Conservation (phyloP, 192 early-diverging fungal species). For the Coemansia sp. region DNA sequence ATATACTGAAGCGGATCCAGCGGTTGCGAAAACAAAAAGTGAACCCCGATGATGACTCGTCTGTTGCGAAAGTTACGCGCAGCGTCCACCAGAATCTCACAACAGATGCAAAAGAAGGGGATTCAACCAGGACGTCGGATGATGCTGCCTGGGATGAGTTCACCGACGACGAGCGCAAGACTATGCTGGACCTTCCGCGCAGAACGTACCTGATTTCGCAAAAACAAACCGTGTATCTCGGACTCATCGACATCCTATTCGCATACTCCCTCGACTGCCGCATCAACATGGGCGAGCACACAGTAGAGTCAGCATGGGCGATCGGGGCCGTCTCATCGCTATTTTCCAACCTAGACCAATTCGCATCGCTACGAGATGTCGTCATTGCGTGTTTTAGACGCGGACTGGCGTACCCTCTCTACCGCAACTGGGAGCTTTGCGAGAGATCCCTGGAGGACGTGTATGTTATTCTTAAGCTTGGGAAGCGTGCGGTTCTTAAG, state of each 20-base stretch:
- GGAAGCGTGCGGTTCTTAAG: slow-evolving; percentile 77
- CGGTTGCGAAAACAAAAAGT: slow-evolving; percentile 60
- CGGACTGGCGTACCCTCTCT: slow-evolving; percentile 82
- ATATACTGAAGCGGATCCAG: slow-evolving; percentile 53
- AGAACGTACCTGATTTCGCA: slow-evolving; percentile 71
- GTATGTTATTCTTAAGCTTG: slow-evolving; percentile 78
- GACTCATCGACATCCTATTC: slow-evolving; percentile 88
- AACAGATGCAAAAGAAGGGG: not conserved
- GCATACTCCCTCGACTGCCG: slow-evolving; percentile 90
- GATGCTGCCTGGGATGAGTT: slow-evolving; percentile 48
- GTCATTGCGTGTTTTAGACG: slow-evolving; percentile 73
- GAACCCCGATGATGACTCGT: not conserved
- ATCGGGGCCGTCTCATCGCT: slow-evolving; percentile 79
- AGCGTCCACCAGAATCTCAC: slow-evolving; percentile 3
- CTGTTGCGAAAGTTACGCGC: slow-evolving; percentile 12
- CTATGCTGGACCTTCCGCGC: slow-evolving; percentile 78
- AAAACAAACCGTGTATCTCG: slow-evolving; percentile 71
- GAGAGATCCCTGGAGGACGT: slow-evolving; percentile 79
- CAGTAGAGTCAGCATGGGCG: slow-evolving; percentile 88
- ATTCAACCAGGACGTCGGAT: not conserved
- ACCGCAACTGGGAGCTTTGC: slow-evolving; percentile 76
- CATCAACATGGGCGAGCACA: slow-evolving; percentile 78
- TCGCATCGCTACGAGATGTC: slow-evolving; percentile 62
- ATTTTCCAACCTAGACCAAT: slow-evolving; percentile 73
- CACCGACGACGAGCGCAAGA: slow-evolving; percentile 65